These are phyloP conservation scores for Raphanus sativus DNA, from an alignment of 345 rosid genomes.

Conservation along the genomic window DNA sequence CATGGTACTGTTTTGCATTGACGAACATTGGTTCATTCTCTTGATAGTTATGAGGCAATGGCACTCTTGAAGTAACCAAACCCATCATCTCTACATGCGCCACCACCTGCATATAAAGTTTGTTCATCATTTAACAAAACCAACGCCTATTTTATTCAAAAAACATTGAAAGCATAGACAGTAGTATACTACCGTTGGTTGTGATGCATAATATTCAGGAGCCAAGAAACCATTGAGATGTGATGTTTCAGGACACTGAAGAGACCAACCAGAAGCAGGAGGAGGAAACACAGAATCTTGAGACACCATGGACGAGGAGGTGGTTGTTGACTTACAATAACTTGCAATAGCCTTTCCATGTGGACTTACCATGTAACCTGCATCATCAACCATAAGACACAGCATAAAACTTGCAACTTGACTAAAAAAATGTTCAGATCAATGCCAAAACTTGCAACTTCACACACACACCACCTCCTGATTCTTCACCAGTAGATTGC, in stretches of 20 bases:
- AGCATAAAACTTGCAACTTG: not conserved
- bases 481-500: slow-evolving; percentile 66
- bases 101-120: slow-evolving; percentile 33
- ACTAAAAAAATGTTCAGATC: not conserved
- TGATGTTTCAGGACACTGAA: too few relatives aligned
- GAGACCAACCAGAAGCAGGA: not conserved
- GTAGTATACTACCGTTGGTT: slow-evolving; percentile 43
- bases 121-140: too few relatives aligned
- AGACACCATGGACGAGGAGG: slow-evolving; percentile 41
- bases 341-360: slow-evolving; percentile 40
- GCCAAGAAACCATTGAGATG: slow-evolving; percentile 45
- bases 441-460: slow-evolving; percentile 41
- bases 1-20: slow-evolving; percentile 82
- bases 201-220: slow-evolving; percentile 49
- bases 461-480: slow-evolving; percentile 42
- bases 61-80: slow-evolving; percentile 55
- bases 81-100: slow-evolving; percentile 56
- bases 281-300: slow-evolving; percentile 52
- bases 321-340: slow-evolving; percentile 32
- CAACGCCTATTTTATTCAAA: too few relatives aligned
- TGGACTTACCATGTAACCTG: slow-evolving; percentile 30
- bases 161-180: not conserved
- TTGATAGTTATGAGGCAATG: slow-evolving; percentile 56
- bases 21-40: slow-evolving; percentile 69
- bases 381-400: slow-evolving; percentile 5